Base-by-base conservation (phyloP, 1,284 basidiomycete species). In the Sporisorium sorghi region DNA sequence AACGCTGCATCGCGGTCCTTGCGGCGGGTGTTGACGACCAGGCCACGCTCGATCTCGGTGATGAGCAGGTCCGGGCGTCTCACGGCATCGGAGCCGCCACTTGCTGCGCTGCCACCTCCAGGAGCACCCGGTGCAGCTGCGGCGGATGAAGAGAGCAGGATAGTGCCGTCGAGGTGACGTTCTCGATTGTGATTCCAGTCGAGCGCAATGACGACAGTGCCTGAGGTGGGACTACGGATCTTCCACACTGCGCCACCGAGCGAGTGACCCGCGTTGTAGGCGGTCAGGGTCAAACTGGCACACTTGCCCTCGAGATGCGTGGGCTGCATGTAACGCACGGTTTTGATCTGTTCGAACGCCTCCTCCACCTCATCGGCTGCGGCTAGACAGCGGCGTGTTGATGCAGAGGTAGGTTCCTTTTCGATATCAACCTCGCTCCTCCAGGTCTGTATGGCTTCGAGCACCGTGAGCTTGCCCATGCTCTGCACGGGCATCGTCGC, bases 191-290 rank as follows among this genome's bases (percentile, higher is more conserved):
- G 97, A 84, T 99, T 99, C 87, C 98, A 89, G 77, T 96, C 91
- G 19, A 98, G 93, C 12, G 95, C 96, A 83, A 99, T 97, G 30
- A 99, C 87, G 19, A 99, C 91, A 3, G 97, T 98, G 8, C 95
- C 96, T 9, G 93, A 93, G 0, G 94, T 94, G 2, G 97, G 95
- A 1, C 94, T 97, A 39, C 97, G 91, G 66, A 99, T 92, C 85
- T 98, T 98, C 95, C 95, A 99, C 73, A 99, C 92, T 2, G 95
- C 94, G 51, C 96, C 97, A 76, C 97, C 97, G 19, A 99, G 89
- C 0, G 93, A 93, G 85, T 98, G 95, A 0, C 97, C 97, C 12
- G 94, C 93, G 73, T 93, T 92, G 87, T 97, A 97, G 0, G 97
- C 95, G 17, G 95, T 97, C 69, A 99, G 91, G 0, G 96, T 96